Conservation (phyloP, 2,329 filamentous ascomycete species). For the Phoma sp. region DNA sequence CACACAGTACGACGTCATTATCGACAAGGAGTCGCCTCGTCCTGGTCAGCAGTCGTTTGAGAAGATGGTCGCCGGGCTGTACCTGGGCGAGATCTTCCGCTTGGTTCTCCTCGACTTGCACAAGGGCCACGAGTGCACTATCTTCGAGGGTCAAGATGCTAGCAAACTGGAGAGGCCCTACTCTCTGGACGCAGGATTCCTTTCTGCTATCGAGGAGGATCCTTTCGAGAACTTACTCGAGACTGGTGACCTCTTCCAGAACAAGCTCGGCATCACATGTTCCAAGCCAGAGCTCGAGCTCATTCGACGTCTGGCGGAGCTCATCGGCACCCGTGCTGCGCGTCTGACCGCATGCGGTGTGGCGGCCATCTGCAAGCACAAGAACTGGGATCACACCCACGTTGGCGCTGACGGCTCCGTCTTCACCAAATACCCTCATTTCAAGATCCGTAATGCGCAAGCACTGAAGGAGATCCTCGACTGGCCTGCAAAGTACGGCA, state of each 20-base stretch:
- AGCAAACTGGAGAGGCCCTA: constrained; percentile 83
- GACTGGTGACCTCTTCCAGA: constrained; percentile 80
- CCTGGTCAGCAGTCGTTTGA: constrained; percentile 95
- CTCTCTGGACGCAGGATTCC: constrained; percentile 88
- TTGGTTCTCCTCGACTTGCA: constrained; percentile 84
- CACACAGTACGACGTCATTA: constrained; percentile 83
- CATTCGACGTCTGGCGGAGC: constrained; percentile 84
- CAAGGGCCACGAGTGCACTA: constrained; percentile 64
- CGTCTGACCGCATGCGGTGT: constrained; percentile 94
- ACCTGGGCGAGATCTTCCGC: constrained; percentile 93
- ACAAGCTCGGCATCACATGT: constrained; percentile 73
- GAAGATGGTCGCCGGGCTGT: constrained; percentile 96
- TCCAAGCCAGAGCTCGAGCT: constrained; percentile 85
- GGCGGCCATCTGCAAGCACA: constrained; percentile 96
- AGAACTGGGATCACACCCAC: constrained; percentile 84
- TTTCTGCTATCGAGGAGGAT: constrained; percentile 92
- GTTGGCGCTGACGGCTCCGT: constrained; percentile 97
- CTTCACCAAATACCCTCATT: constrained; percentile 99
- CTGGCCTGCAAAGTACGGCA: constrained; percentile 79
- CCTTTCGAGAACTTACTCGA: constrained; percentile 95
- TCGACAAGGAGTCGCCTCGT: constrained; percentile 89
- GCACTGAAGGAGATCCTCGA: constrained; percentile 95
- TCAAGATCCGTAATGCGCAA: constrained; percentile 88
- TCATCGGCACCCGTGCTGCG: constrained; percentile 93
- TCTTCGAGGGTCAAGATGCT: constrained; percentile 87